Base-by-base conservation (phyloP, 371 early-diverging fungal genomes). In the Umbelopsis sp. region DNA sequence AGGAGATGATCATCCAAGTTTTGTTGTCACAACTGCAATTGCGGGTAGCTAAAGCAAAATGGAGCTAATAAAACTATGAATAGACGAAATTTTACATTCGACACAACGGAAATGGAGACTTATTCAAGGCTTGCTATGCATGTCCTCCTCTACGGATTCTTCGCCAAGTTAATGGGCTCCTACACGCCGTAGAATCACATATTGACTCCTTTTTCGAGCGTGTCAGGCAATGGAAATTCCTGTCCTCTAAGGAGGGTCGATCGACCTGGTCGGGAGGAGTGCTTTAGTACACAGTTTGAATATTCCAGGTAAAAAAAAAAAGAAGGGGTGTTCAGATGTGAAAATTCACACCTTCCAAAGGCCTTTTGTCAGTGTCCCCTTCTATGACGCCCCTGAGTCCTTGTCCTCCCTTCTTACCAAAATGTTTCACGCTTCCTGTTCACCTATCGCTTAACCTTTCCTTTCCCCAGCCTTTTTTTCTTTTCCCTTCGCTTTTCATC, bases 181-280 rank as follows among this genome's bases (percentile, higher is more conserved):
- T 51, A 24, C 14, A 22, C 25, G 16, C 18, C 12, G 14, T 57
- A 35, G 35, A 35, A 6, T 12, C 41, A 35, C 10, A 53, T 53
- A 45, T 53, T 20, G 25, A 57, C 57, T 57, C 57, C 57, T 57
- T 35, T 57, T 18, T 35, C 9, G 22, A 7, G 12, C 52, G 29
- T 51, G 52, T 29, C 52, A 51, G 12, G 7, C 12, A 41, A 1
- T 10, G 41, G 7, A 41, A 29, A n/a, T 57, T 57, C 29, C 57
- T 29, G 22, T 8, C 29, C 11, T 18, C 32, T 57, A 57, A 57
- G 57, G 57, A 57, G 57, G 35, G 57, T 57, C 57, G 57, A 57
- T 57, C 57, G 29, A 25, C 35, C 25, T 16, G 29, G 16, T 35
- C 57, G 57, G 57, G 57, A 57, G 57, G 35, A 57, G 57, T 16